Base-by-base conservation (phyloP, 1,284 basidiomycete species). In the Puccinia polysora region DNA sequence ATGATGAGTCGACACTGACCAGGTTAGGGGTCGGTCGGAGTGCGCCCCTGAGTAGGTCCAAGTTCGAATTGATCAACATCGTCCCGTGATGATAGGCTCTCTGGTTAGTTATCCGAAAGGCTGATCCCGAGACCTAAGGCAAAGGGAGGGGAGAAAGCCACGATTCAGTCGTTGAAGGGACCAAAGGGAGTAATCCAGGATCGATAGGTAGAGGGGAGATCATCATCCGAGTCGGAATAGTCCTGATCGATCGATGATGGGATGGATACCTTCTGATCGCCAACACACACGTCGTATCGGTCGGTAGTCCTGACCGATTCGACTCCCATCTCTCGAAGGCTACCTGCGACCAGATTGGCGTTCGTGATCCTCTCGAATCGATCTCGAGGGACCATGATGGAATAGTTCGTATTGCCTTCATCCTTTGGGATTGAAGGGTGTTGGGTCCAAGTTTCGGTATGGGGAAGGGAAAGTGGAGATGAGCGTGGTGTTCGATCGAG, bases 41-140 rank as follows among this genome's bases (percentile, higher is more conserved):
- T 10, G 91, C 81, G 65, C 88, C 85, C 0, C 89, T 89, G 73
- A 95, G 82, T 8, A 85, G 84, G 40, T 84, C 82, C 25, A 96
- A 83, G 58, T 84, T 82, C 4, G 91, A 89, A 14, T 89, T 88
- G 34, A 98, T 89, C 32, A 99, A 85, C 95, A 99, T 97, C n/a
- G 95, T 98, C 0, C 96, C 96, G 78, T 99, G 96, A 78, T 98
- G 95, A 81, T 97, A 98, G 0, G 94, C 92, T 18, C 96, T 83
- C 74, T 87, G 86, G 75, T 87, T 89, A 47, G 90, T 89, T 73
- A 99, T 89, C 82, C 97, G 97, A 83, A 97, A 99, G 6, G 96
- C 96, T 15, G 92, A 97, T 40, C 96, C 96, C 58, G 95, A 97
- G 67, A 98, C 87, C 89, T 98, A 30, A 30, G 20, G 32, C n/a